Percentiles rank a stretch among this genome's conserved stretches.
phyloP scores from a whole-genome alignment of 1,284 basidiomycete genomes.

The Taiwanofungus camphoratus region DNA sequence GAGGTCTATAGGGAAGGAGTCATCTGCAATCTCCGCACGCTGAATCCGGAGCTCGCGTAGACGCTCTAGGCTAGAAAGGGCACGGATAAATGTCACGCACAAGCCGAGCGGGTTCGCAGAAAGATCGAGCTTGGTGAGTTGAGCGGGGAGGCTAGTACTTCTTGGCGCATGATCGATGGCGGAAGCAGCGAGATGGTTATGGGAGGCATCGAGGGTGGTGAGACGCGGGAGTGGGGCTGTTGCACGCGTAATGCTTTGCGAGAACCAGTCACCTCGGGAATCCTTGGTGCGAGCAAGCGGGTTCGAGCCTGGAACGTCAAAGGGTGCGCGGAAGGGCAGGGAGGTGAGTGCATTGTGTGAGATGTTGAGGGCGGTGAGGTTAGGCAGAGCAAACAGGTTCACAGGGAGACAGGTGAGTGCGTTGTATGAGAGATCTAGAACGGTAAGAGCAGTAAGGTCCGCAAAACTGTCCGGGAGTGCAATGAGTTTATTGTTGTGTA shows the following conservation, averaged over 20 bases:
- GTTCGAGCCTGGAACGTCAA: slow-evolving; percentile 24
- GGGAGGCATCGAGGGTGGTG: slow-evolving; percentile 49
- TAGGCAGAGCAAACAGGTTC: slow-evolving; percentile 62
- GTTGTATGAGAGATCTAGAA: slow-evolving; percentile 69
- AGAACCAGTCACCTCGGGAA: slow-evolving; percentile 48
- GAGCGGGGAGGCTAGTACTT: slow-evolving; percentile 22
- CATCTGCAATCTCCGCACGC: slow-evolving; percentile 52
- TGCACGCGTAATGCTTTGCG: slow-evolving; percentile 53
- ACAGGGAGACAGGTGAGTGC: slow-evolving; percentile 52
- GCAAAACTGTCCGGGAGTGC: slow-evolving; percentile 56
- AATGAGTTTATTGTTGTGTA: slow-evolving; percentile 66
- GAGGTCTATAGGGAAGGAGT: slow-evolving; percentile 45
- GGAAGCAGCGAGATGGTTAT: slow-evolving; percentile 54
- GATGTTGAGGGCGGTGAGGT: slow-evolving; percentile 58
- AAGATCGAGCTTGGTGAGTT: slow-evolving; percentile 35
- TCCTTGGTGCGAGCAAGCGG: slow-evolving; percentile 24
- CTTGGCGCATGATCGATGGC: slow-evolving; percentile 47
- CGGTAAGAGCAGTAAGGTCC: slow-evolving; percentile 57
- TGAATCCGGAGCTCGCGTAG: slow-evolving; percentile 57
- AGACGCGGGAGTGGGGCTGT: slow-evolving; percentile 59
- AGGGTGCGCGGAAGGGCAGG: slow-evolving; percentile 59
- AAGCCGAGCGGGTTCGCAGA: slow-evolving; percentile 32
- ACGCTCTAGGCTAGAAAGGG: slow-evolving; percentile 41
- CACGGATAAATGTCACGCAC: slow-evolving; percentile 35
- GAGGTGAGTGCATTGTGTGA: slow-evolving; percentile 61